These are phyloP conservation scores for Draba incana DNA, from an alignment of 345 rosid genomes.

Conservation along the genomic window DNA sequence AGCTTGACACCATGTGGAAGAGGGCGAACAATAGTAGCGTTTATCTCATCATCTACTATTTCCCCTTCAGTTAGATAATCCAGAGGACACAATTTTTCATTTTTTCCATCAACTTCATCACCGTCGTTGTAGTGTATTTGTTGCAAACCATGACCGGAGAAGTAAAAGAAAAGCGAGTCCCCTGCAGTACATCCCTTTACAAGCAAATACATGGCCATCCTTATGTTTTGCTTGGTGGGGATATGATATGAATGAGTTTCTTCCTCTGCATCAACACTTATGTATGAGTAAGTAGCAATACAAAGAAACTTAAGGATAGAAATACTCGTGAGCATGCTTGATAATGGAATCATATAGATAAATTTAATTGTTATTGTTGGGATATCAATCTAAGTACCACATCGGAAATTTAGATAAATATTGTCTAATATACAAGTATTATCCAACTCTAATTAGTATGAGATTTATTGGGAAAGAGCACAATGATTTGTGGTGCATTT, in stretches of 20 bases:
- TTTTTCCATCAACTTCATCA: slow-evolving; percentile 83
- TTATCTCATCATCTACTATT: slow-evolving; percentile 90
- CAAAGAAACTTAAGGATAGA: neutral
- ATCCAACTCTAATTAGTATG: too few relatives aligned
- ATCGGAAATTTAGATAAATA: too few relatives aligned
- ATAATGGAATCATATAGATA: too few relatives aligned
- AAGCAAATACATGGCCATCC: slow-evolving; percentile 92
- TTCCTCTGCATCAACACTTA: slow-evolving; percentile 63
- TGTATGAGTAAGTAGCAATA: too few relatives aligned
- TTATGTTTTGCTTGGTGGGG: slow-evolving; percentile 75
- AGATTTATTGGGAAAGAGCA: too few relatives aligned
- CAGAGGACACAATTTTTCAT: slow-evolving; percentile 83
- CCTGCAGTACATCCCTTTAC: slow-evolving; percentile 88
- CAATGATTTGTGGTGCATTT: too few relatives aligned
- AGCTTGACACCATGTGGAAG: slow-evolving; percentile 78
- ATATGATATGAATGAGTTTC: slow-evolving; percentile 72
- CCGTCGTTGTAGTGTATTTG: slow-evolving; percentile 78
- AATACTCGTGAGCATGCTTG: too few relatives aligned
- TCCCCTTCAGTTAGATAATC: slow-evolving; percentile 92
- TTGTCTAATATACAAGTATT: too few relatives aligned
- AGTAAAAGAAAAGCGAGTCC: slow-evolving; percentile 86
- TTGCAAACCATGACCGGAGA: slow-evolving; percentile 81
- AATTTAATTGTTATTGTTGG: too few relatives aligned
- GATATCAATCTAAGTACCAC: too few relatives aligned
- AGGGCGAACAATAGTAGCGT: slow-evolving; percentile 72